Percentiles rank a stretch among this genome's conserved stretches.
phyloP scores from a whole-genome alignment of 371 early-diverging fungal genomes.

The Mucor saturninus region DNA sequence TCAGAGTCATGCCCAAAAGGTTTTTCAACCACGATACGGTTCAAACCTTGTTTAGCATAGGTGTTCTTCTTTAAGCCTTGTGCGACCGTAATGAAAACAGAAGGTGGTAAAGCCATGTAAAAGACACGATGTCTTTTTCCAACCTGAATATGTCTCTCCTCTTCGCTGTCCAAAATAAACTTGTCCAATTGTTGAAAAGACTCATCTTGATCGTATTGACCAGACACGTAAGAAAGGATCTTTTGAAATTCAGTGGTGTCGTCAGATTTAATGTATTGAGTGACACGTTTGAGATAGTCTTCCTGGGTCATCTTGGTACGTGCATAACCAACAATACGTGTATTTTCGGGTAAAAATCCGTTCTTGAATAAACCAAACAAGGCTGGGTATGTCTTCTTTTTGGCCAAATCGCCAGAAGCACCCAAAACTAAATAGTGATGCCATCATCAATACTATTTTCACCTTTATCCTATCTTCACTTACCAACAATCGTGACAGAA shows the following conservation, averaged over 20 bases:
- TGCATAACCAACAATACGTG: constrained; percentile 93
- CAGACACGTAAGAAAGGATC: constrained; percentile 82
- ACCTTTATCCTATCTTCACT: constrained; percentile 8
- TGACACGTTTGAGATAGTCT: constrained; percentile 82
- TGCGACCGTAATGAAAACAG: constrained; percentile 89
- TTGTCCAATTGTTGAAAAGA: constrained; percentile 73
- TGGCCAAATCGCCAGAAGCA: constrained; percentile 94
- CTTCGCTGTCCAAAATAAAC: constrained; percentile 61
- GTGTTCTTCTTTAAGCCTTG: constrained; percentile 74
- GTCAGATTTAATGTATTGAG: constrained; percentile 73
- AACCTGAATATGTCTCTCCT: constrained; percentile 25
- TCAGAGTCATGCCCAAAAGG: constrained; percentile 96
- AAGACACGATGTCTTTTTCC: constrained; percentile 64
- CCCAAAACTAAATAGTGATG: constrained; percentile 66
- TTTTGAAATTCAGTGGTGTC: constrained; percentile 67
- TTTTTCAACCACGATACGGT: constrained; percentile 95
- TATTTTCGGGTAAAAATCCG: constrained; percentile 75
- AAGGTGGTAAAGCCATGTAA: constrained; percentile 97
- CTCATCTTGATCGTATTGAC: constrained; percentile 87
- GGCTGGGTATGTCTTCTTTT: constrained; percentile 98
- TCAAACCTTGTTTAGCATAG: constrained; percentile 66
- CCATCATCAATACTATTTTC: too few species aligned
- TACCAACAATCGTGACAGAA: constrained; percentile 60
- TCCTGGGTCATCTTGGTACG: constrained; percentile 81
- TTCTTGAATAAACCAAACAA: constrained; percentile 84